Evolutionary conservation across 768 basidiomycete genomes (phyloP).

Genomic region (Scleroderma bovista): DNA sequence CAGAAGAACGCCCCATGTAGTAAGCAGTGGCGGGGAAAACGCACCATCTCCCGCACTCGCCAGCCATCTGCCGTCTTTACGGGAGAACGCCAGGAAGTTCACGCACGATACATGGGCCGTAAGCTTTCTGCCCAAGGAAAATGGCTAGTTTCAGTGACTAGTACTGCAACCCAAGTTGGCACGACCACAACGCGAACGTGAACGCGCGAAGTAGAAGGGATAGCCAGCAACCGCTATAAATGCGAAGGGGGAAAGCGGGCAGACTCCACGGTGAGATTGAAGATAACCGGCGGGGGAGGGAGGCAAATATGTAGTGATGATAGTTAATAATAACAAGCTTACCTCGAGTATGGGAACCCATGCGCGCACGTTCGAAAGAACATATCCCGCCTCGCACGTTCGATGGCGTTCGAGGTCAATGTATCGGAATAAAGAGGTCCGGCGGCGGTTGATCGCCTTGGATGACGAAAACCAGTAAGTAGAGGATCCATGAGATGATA

Average conservation of each 20-base stretch:
- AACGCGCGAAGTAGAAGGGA: too few species aligned
- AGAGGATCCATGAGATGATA: background rate
- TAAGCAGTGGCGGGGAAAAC: constrained; percentile 12
- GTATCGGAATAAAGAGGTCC: constrained; percentile 15
- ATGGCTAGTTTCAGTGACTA: constrained; percentile 1
- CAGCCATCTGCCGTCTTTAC: constrained; percentile 53
- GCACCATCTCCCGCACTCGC: constrained; percentile 69
- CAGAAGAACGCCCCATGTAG: too few species aligned
- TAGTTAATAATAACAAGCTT: constrained; percentile 3
- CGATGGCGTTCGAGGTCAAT: constrained; percentile 20
- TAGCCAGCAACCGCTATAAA: background rate
- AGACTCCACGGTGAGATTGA: too few species aligned
- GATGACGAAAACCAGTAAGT: background rate
- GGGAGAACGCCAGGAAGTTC: constrained; percentile 58
- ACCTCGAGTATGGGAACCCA: constrained; percentile 34
- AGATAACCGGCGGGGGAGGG: too few species aligned
- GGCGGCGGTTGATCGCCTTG: background rate
- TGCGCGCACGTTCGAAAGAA: constrained; percentile 16
- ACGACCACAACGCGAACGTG: too few species aligned
- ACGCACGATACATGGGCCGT: constrained; percentile 56
- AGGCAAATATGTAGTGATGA: background rate
- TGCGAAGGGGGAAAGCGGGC: background rate
- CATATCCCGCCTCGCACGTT: constrained; percentile 12
- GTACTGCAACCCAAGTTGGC: too few species aligned
- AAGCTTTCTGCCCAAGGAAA: constrained; percentile 23